Evolutionary conservation across 495 filamentous ascomycete species (phyloP), one percentile per base, ranked within the genome.

Genomic region (Elasticomyces elasticus): DNA sequence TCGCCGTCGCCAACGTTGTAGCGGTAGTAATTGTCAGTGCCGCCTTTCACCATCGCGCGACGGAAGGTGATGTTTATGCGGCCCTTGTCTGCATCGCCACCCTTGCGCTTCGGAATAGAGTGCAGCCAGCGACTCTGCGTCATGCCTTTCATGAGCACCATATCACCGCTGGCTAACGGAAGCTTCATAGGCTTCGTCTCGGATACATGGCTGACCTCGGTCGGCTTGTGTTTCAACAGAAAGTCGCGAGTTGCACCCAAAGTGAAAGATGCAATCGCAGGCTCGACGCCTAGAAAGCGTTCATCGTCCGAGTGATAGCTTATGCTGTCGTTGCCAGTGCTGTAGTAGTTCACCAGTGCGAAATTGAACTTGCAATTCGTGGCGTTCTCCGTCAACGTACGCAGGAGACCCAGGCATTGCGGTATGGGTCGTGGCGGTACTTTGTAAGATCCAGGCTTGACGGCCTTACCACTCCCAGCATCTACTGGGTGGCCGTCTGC

Each of bases 31-130:
- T 87, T 88, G 61, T 85, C 78, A 23, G 82, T 89, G 9, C 82
- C 81, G 28, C 69, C 82, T 47, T 73, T 79, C 20, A 80, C 70
- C 58, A 84, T 67, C 20, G 80, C 83, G 59, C 76, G 73, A 40
- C 84, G 69, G 62, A 87, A 85, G 2, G 86, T 89, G 58, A 87
- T 86, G 60, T 88, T 88, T 31, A 88, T 85, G 45, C 85, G 69
- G 12, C 83, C 85, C 22, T 65, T 71, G 27, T 76, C 72, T 11
- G 70, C 69, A 51, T 74, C 76, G 42, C 69, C 72, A 28, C 78
- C 79, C 37, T 78, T 76, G 23, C 83, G 70, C 70, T 89, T 89
- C 0, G 84, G 86, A n/a, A 88, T 77, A 49, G 77, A 80, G 64
- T 88, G 84, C 41, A 85, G 66, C 84, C 85, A 88, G 61, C 79